Conservation (phyloP, 1,284 basidiomycete species). For the Pyrrhoderma noxium region DNA sequence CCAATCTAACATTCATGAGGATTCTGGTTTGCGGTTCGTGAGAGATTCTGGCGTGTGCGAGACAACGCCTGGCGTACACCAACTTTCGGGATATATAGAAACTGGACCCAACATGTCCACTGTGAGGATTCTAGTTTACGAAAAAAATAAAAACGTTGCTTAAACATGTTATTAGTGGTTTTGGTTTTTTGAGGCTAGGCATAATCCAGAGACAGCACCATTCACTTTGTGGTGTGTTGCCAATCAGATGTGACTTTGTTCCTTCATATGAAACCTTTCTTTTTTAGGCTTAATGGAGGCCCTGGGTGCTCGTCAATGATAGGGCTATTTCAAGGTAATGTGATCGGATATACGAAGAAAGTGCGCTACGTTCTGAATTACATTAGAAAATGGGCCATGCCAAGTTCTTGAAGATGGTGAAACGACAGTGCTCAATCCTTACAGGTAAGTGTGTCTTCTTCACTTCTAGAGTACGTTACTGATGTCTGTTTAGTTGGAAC, state of each 20-base stretch:
- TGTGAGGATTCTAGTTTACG: constrained; percentile 28
- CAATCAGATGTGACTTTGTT: too few relatives aligned
- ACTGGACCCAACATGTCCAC: constrained; percentile 55
- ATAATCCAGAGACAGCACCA: constrained; percentile 51
- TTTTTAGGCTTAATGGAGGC: constrained; percentile 46
- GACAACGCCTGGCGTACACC: constrained; percentile 58
- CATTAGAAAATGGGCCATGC: constrained; percentile 62
- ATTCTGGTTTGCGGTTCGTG: constrained; percentile 42
- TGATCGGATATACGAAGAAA: too few relatives aligned
- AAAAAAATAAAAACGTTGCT: neutral
- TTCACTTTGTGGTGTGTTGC: constrained; percentile 53
- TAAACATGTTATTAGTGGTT: constrained; percentile 43
- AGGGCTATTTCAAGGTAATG: constrained; percentile 52
- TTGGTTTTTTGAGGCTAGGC: constrained; percentile 64
- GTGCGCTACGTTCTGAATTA: too few relatives aligned
- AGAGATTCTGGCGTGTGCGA: constrained; percentile 67
- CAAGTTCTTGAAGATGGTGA: constrained; percentile 44
- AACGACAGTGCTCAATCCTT: constrained; percentile 48
- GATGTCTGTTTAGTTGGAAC: constrained; percentile 50
- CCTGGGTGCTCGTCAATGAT: constrained; percentile 62
- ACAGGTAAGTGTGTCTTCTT: constrained; percentile 30
- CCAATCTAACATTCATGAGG: constrained; percentile 13
- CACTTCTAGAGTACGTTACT: neutral
- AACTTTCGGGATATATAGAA: constrained; percentile 62
- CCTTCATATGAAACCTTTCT: constrained; percentile 3